phyloP scores from a whole-genome alignment of 176 grass and related monocot species.

The Chrysopogon serrulatus region DNA sequence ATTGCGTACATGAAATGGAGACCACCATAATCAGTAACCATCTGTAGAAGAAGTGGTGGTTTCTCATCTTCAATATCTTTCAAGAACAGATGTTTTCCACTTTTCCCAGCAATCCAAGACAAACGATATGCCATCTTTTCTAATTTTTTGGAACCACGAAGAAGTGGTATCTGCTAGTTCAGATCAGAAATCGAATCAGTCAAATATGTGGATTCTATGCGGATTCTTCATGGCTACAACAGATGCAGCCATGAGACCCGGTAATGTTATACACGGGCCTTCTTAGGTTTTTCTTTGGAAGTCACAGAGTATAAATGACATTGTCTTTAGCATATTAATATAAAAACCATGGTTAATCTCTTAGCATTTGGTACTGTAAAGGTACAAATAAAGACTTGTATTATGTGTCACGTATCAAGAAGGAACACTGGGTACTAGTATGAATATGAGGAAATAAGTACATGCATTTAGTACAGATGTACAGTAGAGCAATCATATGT shows the following conservation, averaged over 20 bases:
- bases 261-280: neutral
- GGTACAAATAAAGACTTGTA: neutral
- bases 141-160: constrained; percentile 52
- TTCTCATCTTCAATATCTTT: constrained; percentile 74
- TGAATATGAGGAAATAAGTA: constrained; percentile 1
- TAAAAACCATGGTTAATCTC: neutral
- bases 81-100: constrained; percentile 82
- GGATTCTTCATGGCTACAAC: neutral
- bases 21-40: constrained; percentile 64
- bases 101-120: constrained; percentile 77
- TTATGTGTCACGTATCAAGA: neutral
- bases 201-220: neutral
- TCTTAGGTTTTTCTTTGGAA: neutral
- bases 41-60: constrained; percentile 85
- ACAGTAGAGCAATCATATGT: neutral
- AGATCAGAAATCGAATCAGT: constrained; percentile 23
- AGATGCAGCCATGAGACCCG: neutral
- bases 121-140: constrained; percentile 76
- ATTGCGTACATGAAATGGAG: constrained; percentile 79
- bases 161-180: constrained; percentile 64
- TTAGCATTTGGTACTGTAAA: neutral
- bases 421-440: neutral
- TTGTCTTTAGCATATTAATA: neutral
- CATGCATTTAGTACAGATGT: neutral
- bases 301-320: neutral